Evolutionary conservation across 768 basidiomycete species (phyloP).

Genomic region (Mycena galericulata): DNA sequence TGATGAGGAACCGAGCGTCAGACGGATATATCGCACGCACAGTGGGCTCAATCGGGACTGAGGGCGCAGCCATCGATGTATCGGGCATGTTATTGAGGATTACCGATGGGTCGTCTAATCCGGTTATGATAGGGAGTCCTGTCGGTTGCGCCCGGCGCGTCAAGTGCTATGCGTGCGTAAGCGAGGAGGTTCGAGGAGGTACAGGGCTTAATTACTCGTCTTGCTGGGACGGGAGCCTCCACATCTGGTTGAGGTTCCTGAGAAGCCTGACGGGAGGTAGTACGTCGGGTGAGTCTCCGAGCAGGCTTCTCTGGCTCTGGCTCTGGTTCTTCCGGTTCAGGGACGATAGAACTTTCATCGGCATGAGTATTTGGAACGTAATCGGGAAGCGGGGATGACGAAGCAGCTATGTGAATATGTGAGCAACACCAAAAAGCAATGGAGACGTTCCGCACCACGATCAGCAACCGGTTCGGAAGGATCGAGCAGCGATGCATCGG

Average conservation of each 20-base stretch:
- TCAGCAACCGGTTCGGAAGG: slow-evolving; percentile 32
- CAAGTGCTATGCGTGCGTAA: slow-evolving; percentile 47
- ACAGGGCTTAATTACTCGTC: slow-evolving; percentile 42
- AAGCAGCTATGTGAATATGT: slow-evolving; percentile 23
- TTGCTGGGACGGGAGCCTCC: slow-evolving; percentile 41
- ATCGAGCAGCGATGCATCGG: slow-evolving; percentile 48
- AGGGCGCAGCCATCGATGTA: slow-evolving; percentile 34
- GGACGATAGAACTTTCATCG: slow-evolving; percentile 60
- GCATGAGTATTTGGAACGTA: slow-evolving; percentile 65
- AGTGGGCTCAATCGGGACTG: slow-evolving; percentile 14
- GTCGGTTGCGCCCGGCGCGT: slow-evolving; percentile 54
- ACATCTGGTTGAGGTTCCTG: slow-evolving; percentile 45
- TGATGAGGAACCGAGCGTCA: neutral
- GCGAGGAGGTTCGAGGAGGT: neutral
- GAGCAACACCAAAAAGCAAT: neutral
- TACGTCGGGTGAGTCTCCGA: slow-evolving; percentile 49
- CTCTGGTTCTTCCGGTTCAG: slow-evolving; percentile 31
- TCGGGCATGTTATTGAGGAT: slow-evolving; percentile 49
- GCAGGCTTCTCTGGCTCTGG: slow-evolving; percentile 32
- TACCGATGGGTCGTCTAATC: slow-evolving; percentile 58
- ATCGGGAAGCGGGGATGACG: slow-evolving; percentile 57
- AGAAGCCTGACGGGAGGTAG: slow-evolving; percentile 55
- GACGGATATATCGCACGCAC: slow-evolving; percentile 34
- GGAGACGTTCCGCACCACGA: slow-evolving; percentile 21
- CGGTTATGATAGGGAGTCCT: slow-evolving; percentile 52